Conservation (phyloP, 2,329 filamentous ascomycete species). For the Penicillium sp. region DNA sequence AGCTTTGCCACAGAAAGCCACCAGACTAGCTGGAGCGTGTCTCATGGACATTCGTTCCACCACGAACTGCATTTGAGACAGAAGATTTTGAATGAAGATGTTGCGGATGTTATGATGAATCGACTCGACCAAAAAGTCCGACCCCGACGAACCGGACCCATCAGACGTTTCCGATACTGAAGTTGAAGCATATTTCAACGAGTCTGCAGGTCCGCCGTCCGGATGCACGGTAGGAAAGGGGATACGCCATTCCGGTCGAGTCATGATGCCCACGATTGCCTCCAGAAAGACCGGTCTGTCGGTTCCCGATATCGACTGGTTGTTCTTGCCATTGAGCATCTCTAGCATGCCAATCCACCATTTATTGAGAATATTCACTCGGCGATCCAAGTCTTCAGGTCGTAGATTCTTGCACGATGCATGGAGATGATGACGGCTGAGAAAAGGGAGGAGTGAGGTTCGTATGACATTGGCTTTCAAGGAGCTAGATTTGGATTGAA, state of each 20-base stretch:
- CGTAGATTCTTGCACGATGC: constrained; percentile 63
- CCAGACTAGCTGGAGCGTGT: constrained; percentile 67
- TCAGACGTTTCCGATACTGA: constrained; percentile 57
- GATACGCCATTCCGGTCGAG: constrained; percentile 80
- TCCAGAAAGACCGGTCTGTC: constrained; percentile 80
- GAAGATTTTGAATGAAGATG: constrained; percentile 78
- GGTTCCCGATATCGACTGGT: constrained; percentile 76
- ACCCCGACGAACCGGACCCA: constrained; percentile 53
- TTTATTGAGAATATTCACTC: constrained; percentile 76
- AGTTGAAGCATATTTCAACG: constrained; percentile 41
- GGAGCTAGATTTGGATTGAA: constrained; percentile 69
- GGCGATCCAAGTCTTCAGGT: constrained; percentile 79
- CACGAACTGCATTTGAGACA: constrained; percentile 81
- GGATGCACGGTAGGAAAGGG: constrained; percentile 61
- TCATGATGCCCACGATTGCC: constrained; percentile 77
- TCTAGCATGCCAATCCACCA: constrained; percentile 87
- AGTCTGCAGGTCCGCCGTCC: constrained; percentile 36
- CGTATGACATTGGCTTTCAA: constrained; percentile 76
- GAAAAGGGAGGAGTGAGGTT: constrained; percentile 69
- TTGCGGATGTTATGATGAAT: constrained; percentile 86
- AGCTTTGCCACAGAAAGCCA: constrained; percentile 85
- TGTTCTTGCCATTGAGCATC: constrained; percentile 72
- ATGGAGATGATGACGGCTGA: constrained; percentile 68
- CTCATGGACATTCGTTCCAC: constrained; percentile 83
- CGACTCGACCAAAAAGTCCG: constrained; percentile 70